Conservation (phyloP, 495 filamentous ascomycete species). For the Cercophora scortea region DNA sequence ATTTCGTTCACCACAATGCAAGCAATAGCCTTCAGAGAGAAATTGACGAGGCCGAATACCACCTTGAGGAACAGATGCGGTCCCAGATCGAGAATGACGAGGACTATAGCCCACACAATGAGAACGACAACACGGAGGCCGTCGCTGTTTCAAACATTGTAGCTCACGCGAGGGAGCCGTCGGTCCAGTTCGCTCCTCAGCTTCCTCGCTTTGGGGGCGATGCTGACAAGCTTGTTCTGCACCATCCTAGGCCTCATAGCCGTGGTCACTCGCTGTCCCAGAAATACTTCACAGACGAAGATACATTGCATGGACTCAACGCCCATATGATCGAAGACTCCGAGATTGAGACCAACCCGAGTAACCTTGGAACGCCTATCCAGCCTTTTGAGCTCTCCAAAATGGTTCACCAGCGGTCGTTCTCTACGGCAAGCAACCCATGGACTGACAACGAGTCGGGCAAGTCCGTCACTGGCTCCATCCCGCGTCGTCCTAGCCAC, state of each 20-base stretch:
- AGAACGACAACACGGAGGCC: constrained; percentile 25
- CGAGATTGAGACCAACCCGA: constrained; percentile 72
- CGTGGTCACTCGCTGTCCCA: constrained; percentile 51
- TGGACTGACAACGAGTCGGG: constrained; percentile 40
- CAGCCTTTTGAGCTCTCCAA: constrained; percentile 33
- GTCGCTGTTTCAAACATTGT: constrained; percentile 13
- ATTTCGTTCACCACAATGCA: constrained; percentile 33
- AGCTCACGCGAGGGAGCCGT: constrained; percentile 28
- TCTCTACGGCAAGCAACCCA: constrained; percentile 42
- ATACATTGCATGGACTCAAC: constrained; percentile 21
- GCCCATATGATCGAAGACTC: constrained; percentile 44
- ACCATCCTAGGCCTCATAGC: constrained; percentile 55
- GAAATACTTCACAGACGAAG: constrained; percentile 40
- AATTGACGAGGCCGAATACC: constrained; percentile 78
- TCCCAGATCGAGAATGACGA: constrained; percentile 63
- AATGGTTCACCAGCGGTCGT: constrained; percentile 28
- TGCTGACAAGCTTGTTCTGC: constrained; percentile 41
- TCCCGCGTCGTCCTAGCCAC: constrained; percentile 37
- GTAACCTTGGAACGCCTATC: constrained; percentile 57
- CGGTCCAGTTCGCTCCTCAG: constrained; percentile 35
- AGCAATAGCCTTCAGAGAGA: constrained; percentile 67
- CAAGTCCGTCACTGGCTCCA: constrained; percentile 17
- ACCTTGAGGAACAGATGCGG: constrained; percentile 65
- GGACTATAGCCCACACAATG: constrained; percentile 48
- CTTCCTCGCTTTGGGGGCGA: constrained; percentile 32